phyloP scores from a whole-genome alignment of 148 eudicot species.

The Dianthus caryophyllus region DNA sequence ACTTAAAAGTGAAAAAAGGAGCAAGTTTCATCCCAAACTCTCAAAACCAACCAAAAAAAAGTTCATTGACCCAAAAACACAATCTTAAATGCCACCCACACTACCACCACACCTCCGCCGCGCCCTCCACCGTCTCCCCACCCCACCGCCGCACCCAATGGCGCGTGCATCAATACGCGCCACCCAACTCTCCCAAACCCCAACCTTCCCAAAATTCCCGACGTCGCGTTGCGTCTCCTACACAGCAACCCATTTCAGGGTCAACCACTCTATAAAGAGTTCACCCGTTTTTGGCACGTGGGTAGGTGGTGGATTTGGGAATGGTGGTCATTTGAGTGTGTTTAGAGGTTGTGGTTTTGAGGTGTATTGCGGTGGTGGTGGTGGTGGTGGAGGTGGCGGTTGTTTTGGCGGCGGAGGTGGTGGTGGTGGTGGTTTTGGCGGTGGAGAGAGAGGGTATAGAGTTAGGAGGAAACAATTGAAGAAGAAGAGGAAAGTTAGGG shows the following conservation, averaged over 20 bases:
- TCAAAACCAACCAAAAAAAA: neutral
- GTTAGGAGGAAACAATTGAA: slow-evolving; percentile 30
- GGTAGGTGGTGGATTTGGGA: slow-evolving; percentile 14
- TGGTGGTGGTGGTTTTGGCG: slow-evolving; percentile 19
- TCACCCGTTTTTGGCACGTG: slow-evolving; percentile 30
- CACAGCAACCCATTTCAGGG: slow-evolving; percentile 21
- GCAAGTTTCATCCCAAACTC: neutral
- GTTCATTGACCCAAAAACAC: too few species aligned
- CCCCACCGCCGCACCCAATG: slow-evolving; percentile 28
- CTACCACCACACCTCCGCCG: slow-evolving; percentile 38
- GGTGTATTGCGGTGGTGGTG: too few species aligned
- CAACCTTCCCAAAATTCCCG: slow-evolving; percentile 17
- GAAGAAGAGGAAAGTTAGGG: slow-evolving; percentile 43
- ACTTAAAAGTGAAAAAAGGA: too few species aligned
- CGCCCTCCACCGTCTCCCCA: neutral
- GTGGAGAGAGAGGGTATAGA: slow-evolving; percentile 55
- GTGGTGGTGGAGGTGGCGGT: slow-evolving; percentile 29
- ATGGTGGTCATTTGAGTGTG: slow-evolving; percentile 16
- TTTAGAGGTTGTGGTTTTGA: too few species aligned
- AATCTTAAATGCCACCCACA: slow-evolving; percentile 34
- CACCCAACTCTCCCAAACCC: slow-evolving; percentile 21
- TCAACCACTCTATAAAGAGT: slow-evolving; percentile 4
- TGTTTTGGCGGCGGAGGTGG: slow-evolving; percentile 13
- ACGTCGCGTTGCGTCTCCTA: slow-evolving; percentile 14
- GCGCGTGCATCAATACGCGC: slow-evolving; percentile 60